A percentile compares a stretch with the other conserved stretches of the same genome.
Conservation (phyloP, 2,329 filamentous ascomycete species). For the Grosmannia clavigera region DNA sequence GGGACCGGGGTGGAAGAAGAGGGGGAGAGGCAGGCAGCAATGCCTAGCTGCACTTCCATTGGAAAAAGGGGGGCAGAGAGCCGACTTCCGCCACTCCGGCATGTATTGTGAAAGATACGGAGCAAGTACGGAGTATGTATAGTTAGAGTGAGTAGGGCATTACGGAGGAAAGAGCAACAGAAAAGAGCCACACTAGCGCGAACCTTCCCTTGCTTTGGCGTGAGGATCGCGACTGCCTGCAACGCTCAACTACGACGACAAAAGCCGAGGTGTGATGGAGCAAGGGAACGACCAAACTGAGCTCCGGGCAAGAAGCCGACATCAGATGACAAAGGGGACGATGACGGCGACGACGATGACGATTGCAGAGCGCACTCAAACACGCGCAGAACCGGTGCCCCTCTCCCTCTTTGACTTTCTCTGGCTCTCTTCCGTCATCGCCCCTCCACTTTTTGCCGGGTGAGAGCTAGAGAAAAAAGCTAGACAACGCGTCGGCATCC, state of each 20-base stretch:
- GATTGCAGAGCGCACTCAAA: background rate
- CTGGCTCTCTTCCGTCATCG: background rate
- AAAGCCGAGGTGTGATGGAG: background rate
- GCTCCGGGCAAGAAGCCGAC: too few species aligned
- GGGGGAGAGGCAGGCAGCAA: too few species aligned
- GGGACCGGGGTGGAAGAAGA: too few species aligned
- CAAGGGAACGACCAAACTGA: background rate
- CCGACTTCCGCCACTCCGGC: too few species aligned
- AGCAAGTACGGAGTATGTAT: too few species aligned
- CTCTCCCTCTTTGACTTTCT: background rate
- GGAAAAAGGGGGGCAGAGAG: too few species aligned
- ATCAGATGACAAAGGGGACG: background rate
- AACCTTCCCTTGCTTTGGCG: background rate
- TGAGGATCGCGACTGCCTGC: background rate
- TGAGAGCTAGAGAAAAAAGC: constrained; percentile 5
- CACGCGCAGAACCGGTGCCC: background rate
- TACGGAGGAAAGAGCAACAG: background rate
- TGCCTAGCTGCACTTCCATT: too few species aligned
- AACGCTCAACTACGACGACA: too few species aligned
- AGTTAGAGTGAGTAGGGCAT: too few species aligned
- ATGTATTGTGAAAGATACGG: too few species aligned
- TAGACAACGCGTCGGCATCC: constrained; percentile 5
- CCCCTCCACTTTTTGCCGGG: background rate
- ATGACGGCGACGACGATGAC: too few species aligned
- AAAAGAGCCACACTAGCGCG: background rate